Conservation (phyloP, 495 filamentous ascomycete species). For the Penicillium atrosanguineum region DNA sequence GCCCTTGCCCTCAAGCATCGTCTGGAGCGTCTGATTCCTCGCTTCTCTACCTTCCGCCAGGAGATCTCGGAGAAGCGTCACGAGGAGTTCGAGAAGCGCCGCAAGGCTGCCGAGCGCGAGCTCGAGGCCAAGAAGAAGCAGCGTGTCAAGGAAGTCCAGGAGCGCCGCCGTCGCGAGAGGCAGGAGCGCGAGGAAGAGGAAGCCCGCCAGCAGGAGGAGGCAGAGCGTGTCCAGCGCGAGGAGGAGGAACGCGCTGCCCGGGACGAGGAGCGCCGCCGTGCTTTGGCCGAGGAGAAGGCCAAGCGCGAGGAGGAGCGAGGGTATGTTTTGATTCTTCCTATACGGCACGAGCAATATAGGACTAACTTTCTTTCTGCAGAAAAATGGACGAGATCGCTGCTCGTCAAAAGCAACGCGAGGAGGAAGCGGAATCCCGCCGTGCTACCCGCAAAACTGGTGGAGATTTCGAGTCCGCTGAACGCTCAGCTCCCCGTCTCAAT, state of each 20-base stretch:
- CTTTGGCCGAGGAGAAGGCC: slow-evolving; percentile 69
- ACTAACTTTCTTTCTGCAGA: slow-evolving; percentile 35
- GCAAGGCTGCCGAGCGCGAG: slow-evolving; percentile 83
- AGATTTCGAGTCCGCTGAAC: slow-evolving; percentile 51
- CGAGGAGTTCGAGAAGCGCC: slow-evolving; percentile 92
- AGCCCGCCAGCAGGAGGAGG: slow-evolving; percentile 70
- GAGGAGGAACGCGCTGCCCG: slow-evolving; percentile 74
- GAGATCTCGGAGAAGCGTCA: slow-evolving; percentile 80
- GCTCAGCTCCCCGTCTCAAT: slow-evolving; percentile 63
- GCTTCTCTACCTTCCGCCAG: slow-evolving; percentile 78
- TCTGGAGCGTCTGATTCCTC: slow-evolving; percentile 72
- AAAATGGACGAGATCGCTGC: slow-evolving; percentile 64
- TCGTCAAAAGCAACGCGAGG: slow-evolving; percentile 65
- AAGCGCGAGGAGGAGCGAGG: slow-evolving; percentile 81
- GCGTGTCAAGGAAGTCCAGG: slow-evolving; percentile 78
- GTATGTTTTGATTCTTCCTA: slow-evolving; percentile 40
- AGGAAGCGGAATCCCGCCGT: slow-evolving; percentile 62
- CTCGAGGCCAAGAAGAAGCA: slow-evolving; percentile 84
- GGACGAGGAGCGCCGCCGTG: slow-evolving; percentile 66
- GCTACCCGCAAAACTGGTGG: slow-evolving; percentile 42
- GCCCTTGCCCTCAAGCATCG: slow-evolving; percentile 91
- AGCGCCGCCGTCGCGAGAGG: slow-evolving; percentile 69
- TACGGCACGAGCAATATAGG: slow-evolving; percentile 1
- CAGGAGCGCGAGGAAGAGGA: slow-evolving; percentile 80
- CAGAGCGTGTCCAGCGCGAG: slow-evolving; percentile 74